phyloP scores from a whole-genome alignment of 1,284 basidiomycete genomes.

The Ustilago trichophora region DNA sequence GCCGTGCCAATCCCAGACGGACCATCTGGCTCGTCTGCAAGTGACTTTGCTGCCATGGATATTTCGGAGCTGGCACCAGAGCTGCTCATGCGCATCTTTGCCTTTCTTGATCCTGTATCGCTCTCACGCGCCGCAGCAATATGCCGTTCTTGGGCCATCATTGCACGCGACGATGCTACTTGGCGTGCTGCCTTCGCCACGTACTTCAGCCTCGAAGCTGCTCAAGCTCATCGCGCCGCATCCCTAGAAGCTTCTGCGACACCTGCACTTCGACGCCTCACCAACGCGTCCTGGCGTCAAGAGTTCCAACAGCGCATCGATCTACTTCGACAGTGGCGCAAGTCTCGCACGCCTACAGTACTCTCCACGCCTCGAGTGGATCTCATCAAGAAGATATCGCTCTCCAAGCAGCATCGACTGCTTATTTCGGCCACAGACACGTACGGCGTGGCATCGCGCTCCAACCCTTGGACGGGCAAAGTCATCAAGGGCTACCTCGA shows the following conservation, averaged over 20 bases:
- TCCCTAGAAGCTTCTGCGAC: constrained; percentile 67
- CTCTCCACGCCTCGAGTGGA: constrained; percentile 57
- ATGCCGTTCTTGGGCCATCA: constrained; percentile 72
- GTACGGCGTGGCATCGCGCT: constrained; percentile 80
- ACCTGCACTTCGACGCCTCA: constrained; percentile 71
- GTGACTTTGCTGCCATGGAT: not conserved
- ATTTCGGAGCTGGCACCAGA: constrained; percentile 71
- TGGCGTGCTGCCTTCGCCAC: constrained; percentile 81
- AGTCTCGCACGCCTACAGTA: constrained; percentile 73
- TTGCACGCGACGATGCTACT: constrained; percentile 80
- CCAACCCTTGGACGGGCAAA: constrained; percentile 75
- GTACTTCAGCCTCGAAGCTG: constrained; percentile 73
- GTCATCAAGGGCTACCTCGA: constrained; percentile 78
- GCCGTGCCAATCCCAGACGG: not conserved
- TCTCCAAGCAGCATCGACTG: constrained; percentile 71
- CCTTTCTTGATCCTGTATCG: constrained; percentile 76
- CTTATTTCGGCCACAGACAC: constrained; percentile 76
- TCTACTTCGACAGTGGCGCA: constrained; percentile 74
- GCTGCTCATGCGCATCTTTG: constrained; percentile 80
- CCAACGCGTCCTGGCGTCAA: constrained; percentile 57
- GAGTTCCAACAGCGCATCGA: constrained; percentile 58
- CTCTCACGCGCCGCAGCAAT: constrained; percentile 74
- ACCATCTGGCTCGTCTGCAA: constrained; percentile 55
- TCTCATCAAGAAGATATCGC: constrained; percentile 56
- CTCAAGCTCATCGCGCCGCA: constrained; percentile 72